Conservation (phyloP, 345 rosid species). For the Euphorbia tirucalli region DNA sequence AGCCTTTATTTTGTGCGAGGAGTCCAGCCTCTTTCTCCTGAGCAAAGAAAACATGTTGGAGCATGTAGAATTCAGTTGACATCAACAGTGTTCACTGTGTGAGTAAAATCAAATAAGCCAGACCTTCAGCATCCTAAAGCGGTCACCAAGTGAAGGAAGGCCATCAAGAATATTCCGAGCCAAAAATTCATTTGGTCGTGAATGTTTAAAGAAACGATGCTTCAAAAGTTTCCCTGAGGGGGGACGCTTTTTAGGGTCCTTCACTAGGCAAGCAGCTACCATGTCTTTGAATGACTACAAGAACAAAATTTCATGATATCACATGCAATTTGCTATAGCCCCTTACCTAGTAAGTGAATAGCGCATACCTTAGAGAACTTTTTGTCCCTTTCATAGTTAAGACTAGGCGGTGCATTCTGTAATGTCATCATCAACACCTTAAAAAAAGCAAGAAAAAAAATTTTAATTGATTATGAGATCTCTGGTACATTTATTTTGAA, state of each 20-base stretch:
- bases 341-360: not conserved
- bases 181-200: constrained; percentile 68
- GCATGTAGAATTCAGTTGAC: not conserved
- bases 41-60: constrained; percentile 17
- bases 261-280: constrained; percentile 92
- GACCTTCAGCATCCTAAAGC: constrained; percentile 84
- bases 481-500: not conserved
- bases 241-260: constrained; percentile 99
- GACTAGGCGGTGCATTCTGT: constrained; percentile 99
- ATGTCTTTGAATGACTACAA: constrained; percentile 87
- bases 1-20: constrained; percentile 75
- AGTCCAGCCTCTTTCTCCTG: constrained; percentile 88
- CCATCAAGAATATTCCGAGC: constrained; percentile 59
- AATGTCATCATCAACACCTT: constrained; percentile 97
- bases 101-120: constrained; percentile 23
- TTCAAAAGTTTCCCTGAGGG: constrained; percentile 87
- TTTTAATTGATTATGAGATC: not conserved
- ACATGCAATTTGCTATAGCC: constrained; percentile 27
- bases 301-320: constrained; percentile 28
- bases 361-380: constrained; percentile 75
- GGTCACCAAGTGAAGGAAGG: constrained; percentile 86
- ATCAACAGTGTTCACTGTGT: not conserved
- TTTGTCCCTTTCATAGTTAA: constrained; percentile 91
- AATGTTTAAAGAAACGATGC: constrained; percentile 84
- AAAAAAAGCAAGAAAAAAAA: not conserved